A percentile compares a stretch with the other conserved stretches of the same genome.
phyloP scores from a whole-genome alignment of 345 rosid species.

The Rubroshorea leprosula region DNA sequence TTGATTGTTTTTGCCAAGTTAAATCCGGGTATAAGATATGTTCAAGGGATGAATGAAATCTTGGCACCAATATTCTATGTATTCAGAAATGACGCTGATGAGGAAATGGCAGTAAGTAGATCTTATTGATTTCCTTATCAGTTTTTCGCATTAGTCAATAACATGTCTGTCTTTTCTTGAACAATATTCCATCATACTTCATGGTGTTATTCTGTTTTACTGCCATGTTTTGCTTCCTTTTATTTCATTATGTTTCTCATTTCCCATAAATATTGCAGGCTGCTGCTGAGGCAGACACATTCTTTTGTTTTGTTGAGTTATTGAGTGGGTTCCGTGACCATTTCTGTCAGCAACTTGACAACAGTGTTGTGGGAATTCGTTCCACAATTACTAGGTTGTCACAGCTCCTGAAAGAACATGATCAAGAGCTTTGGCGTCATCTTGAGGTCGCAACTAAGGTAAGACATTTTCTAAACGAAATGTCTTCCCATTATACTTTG shows the following conservation, averaged over 20 bases:
- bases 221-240: slow-evolving; percentile 3
- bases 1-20: slow-evolving; percentile 83
- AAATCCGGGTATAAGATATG: slow-evolving; percentile 96
- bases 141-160: background rate
- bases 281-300: slow-evolving; percentile 84
- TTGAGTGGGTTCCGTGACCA: slow-evolving; percentile 94
- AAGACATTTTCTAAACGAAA: slow-evolving; percentile 18
- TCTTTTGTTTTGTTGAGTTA: slow-evolving; percentile 92
- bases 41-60: slow-evolving; percentile 98
- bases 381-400: slow-evolving; percentile 76
- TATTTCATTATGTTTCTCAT: slow-evolving; percentile 23
- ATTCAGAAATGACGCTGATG: slow-evolving; percentile 76
- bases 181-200: background rate
- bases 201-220: background rate
- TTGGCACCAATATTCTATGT: slow-evolving; percentile 86
- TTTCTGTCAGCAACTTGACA: slow-evolving; percentile 98
- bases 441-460: slow-evolving; percentile 92
- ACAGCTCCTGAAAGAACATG: slow-evolving; percentile 78
- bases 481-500: background rate
- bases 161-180: background rate
- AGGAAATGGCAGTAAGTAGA: slow-evolving; percentile 62
- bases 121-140: slow-evolving; percentile 11
- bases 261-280: slow-evolving; percentile 52
- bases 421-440: slow-evolving; percentile 99
- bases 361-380: slow-evolving; percentile 94